Percentiles rank a stretch among this genome's conserved stretches.
Evolutionary conservation across 2,329 filamentous ascomycete species (phyloP).

Genomic region (Nemania serpens): DNA sequence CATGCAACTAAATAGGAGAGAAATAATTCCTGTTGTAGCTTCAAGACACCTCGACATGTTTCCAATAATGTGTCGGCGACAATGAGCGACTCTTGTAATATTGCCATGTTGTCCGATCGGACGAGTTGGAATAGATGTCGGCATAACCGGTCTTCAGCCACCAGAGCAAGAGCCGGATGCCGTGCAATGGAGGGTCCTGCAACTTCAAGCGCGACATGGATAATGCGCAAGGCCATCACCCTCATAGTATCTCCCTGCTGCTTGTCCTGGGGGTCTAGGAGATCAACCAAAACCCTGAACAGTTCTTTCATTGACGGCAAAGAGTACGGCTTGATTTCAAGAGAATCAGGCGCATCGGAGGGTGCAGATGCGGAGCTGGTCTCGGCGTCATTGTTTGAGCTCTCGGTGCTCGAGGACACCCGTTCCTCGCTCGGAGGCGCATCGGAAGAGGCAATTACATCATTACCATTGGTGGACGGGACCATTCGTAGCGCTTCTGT

Average conservation of each 20-base stretch:
- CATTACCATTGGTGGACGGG: constrained; percentile 70
- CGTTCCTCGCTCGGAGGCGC: constrained; percentile 46
- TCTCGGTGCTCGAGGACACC: constrained; percentile 51
- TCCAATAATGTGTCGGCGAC: constrained; percentile 90
- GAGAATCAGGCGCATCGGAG: constrained; percentile 34
- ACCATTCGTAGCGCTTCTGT: constrained; percentile 84
- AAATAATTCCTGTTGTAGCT: constrained; percentile 95
- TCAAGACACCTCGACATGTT: constrained; percentile 87
- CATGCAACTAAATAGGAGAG: constrained; percentile 93
- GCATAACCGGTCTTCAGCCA: constrained; percentile 92
- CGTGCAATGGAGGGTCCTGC: constrained; percentile 93
- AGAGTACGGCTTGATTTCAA: constrained; percentile 83
- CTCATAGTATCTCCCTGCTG: constrained; percentile 94
- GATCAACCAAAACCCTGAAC: constrained; percentile 89
- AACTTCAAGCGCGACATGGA: constrained; percentile 95
- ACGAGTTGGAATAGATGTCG: constrained; percentile 95
- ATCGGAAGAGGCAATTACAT: constrained; percentile 58
- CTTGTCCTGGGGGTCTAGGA: constrained; percentile 89
- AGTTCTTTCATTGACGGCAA: constrained; percentile 92
- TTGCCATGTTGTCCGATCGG: constrained; percentile 92
- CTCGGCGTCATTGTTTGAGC: constrained; percentile 38
- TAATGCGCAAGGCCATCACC: constrained; percentile 95
- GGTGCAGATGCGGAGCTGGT: constrained; percentile 32
- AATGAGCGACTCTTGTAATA: constrained; percentile 88
- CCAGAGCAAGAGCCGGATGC: constrained; percentile 82